Evolutionary conservation across 139 green algal genomes (phyloP).

Genomic region (Pseudopediastrum boryanum): DNA sequence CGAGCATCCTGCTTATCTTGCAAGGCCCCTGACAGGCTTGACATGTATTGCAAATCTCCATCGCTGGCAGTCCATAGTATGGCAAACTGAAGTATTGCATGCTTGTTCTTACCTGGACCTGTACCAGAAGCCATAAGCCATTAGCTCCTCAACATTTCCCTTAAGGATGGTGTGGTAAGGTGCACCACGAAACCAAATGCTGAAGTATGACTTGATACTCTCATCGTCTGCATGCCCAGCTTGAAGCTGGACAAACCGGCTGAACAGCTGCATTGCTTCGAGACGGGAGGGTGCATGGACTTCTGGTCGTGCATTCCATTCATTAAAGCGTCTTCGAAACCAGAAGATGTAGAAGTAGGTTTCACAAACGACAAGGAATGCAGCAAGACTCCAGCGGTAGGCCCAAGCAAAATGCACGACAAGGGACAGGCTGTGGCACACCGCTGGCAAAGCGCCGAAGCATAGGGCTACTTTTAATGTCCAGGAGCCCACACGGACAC

Average conservation of each 20-base stretch:
- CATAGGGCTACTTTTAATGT: too few species aligned
- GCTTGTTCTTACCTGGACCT: conserved; percentile 14
- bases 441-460: background rate
- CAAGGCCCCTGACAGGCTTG: background rate
- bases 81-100: background rate
- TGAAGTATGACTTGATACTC: conserved; percentile 2
- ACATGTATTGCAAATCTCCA: background rate
- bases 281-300: conserved; percentile 1
- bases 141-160: conserved; percentile 29
- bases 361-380: conserved; percentile 9
- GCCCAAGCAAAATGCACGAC: conserved; percentile 16
- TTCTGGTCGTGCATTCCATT: conserved; percentile 14
- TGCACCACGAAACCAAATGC: conserved; percentile 24
- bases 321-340: conserved; percentile 16
- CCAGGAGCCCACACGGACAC: conserved; percentile 3
- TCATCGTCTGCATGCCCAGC: background rate
- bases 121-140: conserved; percentile 40
- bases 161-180: conserved; percentile 8
- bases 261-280: conserved; percentile 19
- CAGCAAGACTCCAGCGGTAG: conserved; percentile 14
- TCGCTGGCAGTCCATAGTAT: background rate
- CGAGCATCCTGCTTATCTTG: background rate
- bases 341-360: conserved; percentile 23
- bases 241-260: background rate
- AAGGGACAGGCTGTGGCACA: background rate